Conservation (phyloP, 2,329 filamentous ascomycete species). For the Botrytis paeoniae region DNA sequence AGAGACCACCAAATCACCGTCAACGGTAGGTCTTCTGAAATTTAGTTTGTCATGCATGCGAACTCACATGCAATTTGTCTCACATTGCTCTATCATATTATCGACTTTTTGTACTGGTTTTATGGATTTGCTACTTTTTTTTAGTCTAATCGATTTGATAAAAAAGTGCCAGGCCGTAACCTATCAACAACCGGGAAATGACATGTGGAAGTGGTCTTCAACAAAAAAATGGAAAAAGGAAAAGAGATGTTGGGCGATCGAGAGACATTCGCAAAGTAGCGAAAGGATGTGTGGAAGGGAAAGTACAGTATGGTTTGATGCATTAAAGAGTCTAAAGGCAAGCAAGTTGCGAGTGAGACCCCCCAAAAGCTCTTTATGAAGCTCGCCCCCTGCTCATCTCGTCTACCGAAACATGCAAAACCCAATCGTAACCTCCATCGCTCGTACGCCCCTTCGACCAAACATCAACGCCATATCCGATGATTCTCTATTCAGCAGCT, state of each 20-base stretch:
- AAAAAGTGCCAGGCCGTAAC: constrained; percentile 24
- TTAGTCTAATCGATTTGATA: constrained; percentile 31
- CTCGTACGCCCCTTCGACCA: constrained; percentile 35
- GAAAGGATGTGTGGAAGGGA: constrained; percentile 27
- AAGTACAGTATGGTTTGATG: constrained; percentile 34
- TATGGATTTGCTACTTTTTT: constrained; percentile 36
- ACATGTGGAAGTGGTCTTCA: constrained; percentile 17
- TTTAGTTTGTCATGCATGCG: not conserved
- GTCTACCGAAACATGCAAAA: constrained; percentile 36
- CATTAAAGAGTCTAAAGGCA: constrained; percentile 37
- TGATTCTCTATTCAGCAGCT: constrained; percentile 36
- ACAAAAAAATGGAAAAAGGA: constrained; percentile 22
- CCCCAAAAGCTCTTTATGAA: constrained; percentile 33
- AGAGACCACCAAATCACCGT: not conserved
- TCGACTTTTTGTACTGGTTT: constrained; percentile 20
- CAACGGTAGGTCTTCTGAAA: not conserved
- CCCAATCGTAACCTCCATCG: constrained; percentile 32
- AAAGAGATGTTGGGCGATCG: constrained; percentile 16
- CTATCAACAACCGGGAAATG: constrained; percentile 19
- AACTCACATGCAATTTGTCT: not conserved
- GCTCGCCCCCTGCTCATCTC: constrained; percentile 31
- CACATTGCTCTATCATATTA: not conserved
- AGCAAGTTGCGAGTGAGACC: constrained; percentile 36
- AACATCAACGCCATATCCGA: constrained; percentile 37
- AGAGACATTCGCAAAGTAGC: constrained; percentile 13